Conservation (phyloP, 345 rosid genomes). For the Populus tremula region DNA sequence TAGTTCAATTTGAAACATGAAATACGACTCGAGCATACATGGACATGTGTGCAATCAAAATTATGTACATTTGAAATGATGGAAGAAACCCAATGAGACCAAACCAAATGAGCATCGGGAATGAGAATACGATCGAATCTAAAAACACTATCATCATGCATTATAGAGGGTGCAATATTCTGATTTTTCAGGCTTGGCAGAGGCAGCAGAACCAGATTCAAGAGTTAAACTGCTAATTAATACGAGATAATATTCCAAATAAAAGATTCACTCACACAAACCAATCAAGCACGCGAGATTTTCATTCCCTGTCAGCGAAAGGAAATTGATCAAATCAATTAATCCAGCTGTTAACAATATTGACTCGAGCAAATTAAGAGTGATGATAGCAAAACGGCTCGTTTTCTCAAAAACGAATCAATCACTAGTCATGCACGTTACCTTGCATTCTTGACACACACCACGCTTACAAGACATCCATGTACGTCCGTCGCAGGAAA, state of each 20-base stretch:
- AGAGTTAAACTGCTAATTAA: neutral
- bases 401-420: neutral
- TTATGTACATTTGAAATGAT: neutral
- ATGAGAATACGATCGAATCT: neutral
- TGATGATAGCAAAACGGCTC: neutral
- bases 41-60: neutral
- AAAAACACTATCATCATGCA: neutral
- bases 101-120: neutral
- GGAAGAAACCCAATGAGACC: neutral
- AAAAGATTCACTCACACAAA: neutral
- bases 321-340: neutral
- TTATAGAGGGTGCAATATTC: neutral
- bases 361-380: neutral
- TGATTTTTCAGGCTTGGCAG: neutral
- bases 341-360: neutral
- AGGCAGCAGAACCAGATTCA: neutral
- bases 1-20: neutral
- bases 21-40: neutral
- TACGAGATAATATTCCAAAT: neutral
- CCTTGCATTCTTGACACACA: too few relatives aligned
- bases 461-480: neutral
- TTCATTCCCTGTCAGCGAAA: neutral
- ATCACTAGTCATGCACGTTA: neutral
- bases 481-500: neutral
- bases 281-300: neutral